These are phyloP conservation scores for Dactylonectria estremocensis DNA, from an alignment of 2,329 filamentous ascomycete genomes.

Conservation along the genomic window DNA sequence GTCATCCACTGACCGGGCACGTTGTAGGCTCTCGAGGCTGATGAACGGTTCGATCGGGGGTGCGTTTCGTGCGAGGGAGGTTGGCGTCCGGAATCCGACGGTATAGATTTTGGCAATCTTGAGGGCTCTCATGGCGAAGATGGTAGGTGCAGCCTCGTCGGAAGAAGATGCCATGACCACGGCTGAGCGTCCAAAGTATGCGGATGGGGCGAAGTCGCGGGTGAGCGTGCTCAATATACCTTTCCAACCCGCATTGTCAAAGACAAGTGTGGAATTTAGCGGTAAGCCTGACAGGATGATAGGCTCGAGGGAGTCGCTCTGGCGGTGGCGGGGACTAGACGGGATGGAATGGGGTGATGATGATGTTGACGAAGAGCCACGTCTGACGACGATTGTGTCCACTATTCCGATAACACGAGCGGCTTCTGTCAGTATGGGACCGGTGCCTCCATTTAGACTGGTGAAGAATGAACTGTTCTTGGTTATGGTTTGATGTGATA, in stretches of 20 bases:
- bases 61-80: constrained; percentile 72
- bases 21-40: constrained; percentile 75
- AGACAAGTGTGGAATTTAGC: constrained; percentile 72
- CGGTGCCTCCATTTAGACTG: constrained; percentile 64
- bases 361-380: constrained; percentile 58
- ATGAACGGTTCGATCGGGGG: constrained; percentile 86
- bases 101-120: constrained; percentile 86
- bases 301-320: constrained; percentile 43
- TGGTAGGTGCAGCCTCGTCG: constrained; percentile 82
- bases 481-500: constrained; percentile 74
- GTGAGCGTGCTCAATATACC: constrained; percentile 87
- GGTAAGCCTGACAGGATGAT: constrained; percentile 56
- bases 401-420: constrained; percentile 85
- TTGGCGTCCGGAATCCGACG: constrained; percentile 81
- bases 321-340: constrained; percentile 62
- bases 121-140: constrained; percentile 84
- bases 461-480: constrained; percentile 68
- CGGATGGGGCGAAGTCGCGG: constrained; percentile 85
- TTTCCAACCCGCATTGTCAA: constrained; percentile 89
- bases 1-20: constrained; percentile 64
- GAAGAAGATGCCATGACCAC: constrained; percentile 81
- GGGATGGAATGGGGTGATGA: constrained; percentile 65
- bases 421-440: constrained; percentile 79
- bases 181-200: constrained; percentile 82
- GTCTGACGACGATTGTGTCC: constrained; percentile 82